phyloP scores from a whole-genome alignment of 345 rosid species.

The thale cress (Arabidopsis thaliana) region TAIR10.1 NC_003074.8:19867501-19868000 shows the following conservation, averaged over 20 bases:
- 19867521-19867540: conserved; percentile 37
- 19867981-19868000: not conserved
- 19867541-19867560: conserved; percentile 75
- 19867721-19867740: too few species aligned
- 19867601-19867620: conserved; percentile 58
- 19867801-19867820: not conserved
- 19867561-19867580: conserved; percentile 62
- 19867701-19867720: conserved; percentile 56
- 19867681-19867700: conserved; percentile 57
- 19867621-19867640: conserved; percentile 65
- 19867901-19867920: conserved; percentile 91
- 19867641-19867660: conserved; percentile 73
- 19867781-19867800: conserved; percentile 2
- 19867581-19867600: conserved; percentile 75
- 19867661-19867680: conserved; percentile 61
- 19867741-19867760: too few species aligned
- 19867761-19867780: not conserved
- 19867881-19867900: conserved; percentile 87
- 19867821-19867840: conserved; percentile 77
- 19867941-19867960: conserved; percentile 92
- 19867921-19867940: conserved; percentile 78
- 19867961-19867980: conserved; percentile 53
- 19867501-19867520: conserved; percentile 50
- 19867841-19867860: conserved; percentile 83
- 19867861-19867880: conserved; percentile 87